Evolutionary conservation across 2,329 filamentous ascomycete genomes (phyloP).

Genomic region (Arthrobotrys megalospora): DNA sequence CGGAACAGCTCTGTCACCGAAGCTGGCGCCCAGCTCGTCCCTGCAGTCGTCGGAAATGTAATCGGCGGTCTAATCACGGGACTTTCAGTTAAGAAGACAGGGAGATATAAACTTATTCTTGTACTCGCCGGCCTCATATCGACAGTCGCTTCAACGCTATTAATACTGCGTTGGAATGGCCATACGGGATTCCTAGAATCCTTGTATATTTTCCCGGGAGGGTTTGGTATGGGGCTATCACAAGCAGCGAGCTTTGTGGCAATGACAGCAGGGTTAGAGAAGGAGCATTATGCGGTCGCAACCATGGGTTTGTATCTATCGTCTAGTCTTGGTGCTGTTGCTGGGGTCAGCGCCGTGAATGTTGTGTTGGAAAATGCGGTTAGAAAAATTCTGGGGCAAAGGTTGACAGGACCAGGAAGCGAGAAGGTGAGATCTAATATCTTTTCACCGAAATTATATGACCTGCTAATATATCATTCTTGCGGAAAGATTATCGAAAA

Average conservation of each 20-base stretch:
- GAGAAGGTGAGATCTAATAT: conserved; percentile 24
- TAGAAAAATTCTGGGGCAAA: conserved; percentile 29
- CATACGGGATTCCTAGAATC: conserved; percentile 73
- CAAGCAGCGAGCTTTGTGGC: conserved; percentile 56
- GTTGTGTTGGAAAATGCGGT: conserved; percentile 50
- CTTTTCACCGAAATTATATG: background rate
- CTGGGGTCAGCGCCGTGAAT: conserved; percentile 52
- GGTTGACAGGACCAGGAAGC: conserved; percentile 39
- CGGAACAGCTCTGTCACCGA: conserved; percentile 73
- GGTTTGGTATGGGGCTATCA: conserved; percentile 68
- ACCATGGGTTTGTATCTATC: conserved; percentile 51
- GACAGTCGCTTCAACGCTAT: conserved; percentile 38
- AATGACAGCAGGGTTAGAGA: conserved; percentile 54
- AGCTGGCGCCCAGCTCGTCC: conserved; percentile 76
- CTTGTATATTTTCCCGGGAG: conserved; percentile 74
- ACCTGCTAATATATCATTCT: background rate
- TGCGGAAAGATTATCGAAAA: conserved; percentile 41
- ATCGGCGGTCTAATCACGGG: conserved; percentile 76
- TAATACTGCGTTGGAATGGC: conserved; percentile 73
- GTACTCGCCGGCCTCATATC: conserved; percentile 68
- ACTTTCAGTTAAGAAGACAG: conserved; percentile 73
- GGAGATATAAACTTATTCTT: conserved; percentile 74
- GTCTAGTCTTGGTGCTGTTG: conserved; percentile 40
- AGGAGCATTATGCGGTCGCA: conserved; percentile 51
- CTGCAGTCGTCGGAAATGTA: conserved; percentile 78